Conservation (phyloP, 1,284 basidiomycete genomes). For the Phlebopus sp. region DNA sequence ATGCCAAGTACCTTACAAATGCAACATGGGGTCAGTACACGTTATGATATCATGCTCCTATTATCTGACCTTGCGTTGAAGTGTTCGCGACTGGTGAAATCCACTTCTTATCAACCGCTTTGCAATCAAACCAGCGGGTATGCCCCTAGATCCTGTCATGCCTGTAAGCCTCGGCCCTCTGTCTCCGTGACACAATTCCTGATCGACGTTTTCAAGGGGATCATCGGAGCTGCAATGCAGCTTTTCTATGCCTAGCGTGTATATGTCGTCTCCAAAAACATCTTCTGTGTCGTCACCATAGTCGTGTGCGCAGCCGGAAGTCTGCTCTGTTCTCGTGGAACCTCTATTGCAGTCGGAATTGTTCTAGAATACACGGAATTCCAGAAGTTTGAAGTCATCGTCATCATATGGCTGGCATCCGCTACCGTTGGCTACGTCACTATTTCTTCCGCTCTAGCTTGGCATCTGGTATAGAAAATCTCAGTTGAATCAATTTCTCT, state of each 20-base stretch:
- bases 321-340: too few species aligned
- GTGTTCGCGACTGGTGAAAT: slow-evolving; percentile 37
- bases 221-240: slow-evolving; percentile 35
- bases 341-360: slow-evolving; percentile 15
- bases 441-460: slow-evolving; percentile 15
- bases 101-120: too few species aligned
- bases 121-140: too few species aligned
- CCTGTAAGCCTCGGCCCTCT: too few species aligned
- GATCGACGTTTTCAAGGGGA: slow-evolving; percentile 29
- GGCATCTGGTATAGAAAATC: slow-evolving; percentile 11
- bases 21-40: slow-evolving; percentile 33
- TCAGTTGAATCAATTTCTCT: too few species aligned
- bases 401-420: slow-evolving; percentile 21
- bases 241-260: slow-evolving; percentile 39
- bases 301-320: too few species aligned
- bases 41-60: slow-evolving; percentile 3
- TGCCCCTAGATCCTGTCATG: slow-evolving; percentile 1
- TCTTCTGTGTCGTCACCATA: slow-evolving; percentile 13
- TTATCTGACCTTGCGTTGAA: slow-evolving; percentile 3
- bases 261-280: slow-evolving; percentile 30
- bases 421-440: slow-evolving; percentile 13
- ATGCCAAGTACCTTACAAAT: slow-evolving; percentile 28
- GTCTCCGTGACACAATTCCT: too few species aligned
- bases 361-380: slow-evolving; percentile 18
- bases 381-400: slow-evolving; percentile 22